A percentile compares a stretch with the other conserved stretches of the same genome.
These are phyloP conservation scores for Pedinophyceae sp. DNA, from an alignment of 139 green algal species.

Conservation along the genomic window DNA sequence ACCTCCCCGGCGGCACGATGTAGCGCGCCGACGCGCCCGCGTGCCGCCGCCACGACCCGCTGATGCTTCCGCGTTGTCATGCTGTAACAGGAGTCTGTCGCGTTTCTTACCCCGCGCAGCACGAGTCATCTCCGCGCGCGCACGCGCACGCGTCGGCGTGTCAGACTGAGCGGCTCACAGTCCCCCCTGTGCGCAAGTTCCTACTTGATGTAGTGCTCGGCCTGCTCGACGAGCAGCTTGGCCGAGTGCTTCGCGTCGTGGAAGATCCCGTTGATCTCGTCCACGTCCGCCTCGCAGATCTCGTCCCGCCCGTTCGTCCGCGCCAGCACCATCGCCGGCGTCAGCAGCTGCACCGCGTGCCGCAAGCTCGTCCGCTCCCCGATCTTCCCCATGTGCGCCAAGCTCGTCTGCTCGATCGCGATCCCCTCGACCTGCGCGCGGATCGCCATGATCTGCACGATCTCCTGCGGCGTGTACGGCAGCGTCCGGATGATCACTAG, in stretches of 20 bases:
- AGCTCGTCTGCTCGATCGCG: conserved; percentile 62
- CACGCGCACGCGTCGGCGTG: too few species aligned
- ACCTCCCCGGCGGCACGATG: too few species aligned
- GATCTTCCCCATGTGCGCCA: conserved; percentile 76
- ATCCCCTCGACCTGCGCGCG: conserved; percentile 86
- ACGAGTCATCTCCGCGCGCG: too few species aligned
- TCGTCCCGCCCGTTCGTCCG: conserved; percentile 33
- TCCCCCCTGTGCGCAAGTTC: too few species aligned
- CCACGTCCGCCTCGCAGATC: conserved; percentile 45
- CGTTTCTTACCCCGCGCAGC: too few species aligned
- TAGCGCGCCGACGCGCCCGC: too few species aligned
- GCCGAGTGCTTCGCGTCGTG: conserved; percentile 85
- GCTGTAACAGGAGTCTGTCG: too few species aligned
- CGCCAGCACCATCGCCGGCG: conserved; percentile 42
- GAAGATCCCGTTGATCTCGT: conserved; percentile 73
- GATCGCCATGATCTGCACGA: conserved; percentile 80
- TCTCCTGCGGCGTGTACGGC: conserved; percentile 77
- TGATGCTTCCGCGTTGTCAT: too few species aligned
- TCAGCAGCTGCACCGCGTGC: conserved; percentile 79
- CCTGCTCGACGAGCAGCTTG: conserved; percentile 72
- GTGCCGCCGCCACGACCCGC: too few species aligned
- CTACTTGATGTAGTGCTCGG: conserved; percentile 92
- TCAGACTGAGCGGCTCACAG: too few species aligned
- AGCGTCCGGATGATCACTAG: conserved; percentile 97
- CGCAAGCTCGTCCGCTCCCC: conserved; percentile 68